Evolutionary conservation across 2,329 filamentous ascomycete genomes (phyloP), one percentile per base, ranked within the genome.

Genomic region (Clonostachys byssicola): DNA sequence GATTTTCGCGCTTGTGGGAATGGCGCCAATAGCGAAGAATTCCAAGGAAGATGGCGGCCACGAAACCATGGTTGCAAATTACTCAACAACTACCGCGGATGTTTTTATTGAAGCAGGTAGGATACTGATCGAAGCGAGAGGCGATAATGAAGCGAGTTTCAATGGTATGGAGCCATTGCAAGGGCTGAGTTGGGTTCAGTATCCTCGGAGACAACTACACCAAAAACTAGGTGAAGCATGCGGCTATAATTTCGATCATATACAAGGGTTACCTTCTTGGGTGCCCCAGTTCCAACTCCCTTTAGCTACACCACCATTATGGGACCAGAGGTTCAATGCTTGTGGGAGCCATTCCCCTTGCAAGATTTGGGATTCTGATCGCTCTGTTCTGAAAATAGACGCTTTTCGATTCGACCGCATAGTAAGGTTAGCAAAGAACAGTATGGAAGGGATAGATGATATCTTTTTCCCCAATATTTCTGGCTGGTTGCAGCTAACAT

Each of bases 1-100:
- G n/a, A 42, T 54, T 12, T 53, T 49, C 18, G 53, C 48, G 13
- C 42, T 56, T 34, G 39, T 52, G 18, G 52, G 50, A 17, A 47
- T 55, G 38, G 47, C 39, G 39, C 4, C 42, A 13, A 33, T n/a
- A n/a, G 18, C 18, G 12, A 23, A 18, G 13, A 12, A 13, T 6
- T n/a, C 16, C 12, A n/a, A 41, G 30, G 12, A 48, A 39, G 30
- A 38, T 36, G 30, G 36, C 40, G 34, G 20, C n/a, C 16, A 47
- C 3, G 44, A 34, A 2, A 40, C 48, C 7, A 47, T 54, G 1
- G 5, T 48, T 10, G 44, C 52, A 7, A 40, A 52, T 43, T 54
- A 54, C 23, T 40, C 23, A 3, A 44, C 7, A 4, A 18, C 36
- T 2, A 46, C 47, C 16, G 47, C 47, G 7, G 48, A 52, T 1